phyloP scores from a whole-genome alignment of 352 stramenopile species.

The Globisporangium heterothallicum region DNA sequence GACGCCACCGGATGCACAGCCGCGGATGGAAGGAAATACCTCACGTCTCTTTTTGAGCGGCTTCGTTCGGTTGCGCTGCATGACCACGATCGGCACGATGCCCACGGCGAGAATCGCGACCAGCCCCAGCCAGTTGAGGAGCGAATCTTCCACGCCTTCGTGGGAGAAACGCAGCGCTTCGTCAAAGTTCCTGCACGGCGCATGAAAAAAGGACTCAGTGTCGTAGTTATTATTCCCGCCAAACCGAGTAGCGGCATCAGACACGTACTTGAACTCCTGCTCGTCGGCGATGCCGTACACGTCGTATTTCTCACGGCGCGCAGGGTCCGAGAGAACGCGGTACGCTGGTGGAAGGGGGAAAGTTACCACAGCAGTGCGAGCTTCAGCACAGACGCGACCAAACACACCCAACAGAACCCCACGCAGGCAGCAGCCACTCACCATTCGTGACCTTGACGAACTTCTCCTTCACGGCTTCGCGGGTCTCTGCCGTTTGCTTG shows the following conservation, averaged over 20 bases:
- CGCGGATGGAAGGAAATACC: constrained; percentile 24
- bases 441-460: constrained; percentile 81
- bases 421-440: constrained; percentile 15
- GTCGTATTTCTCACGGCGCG: constrained; percentile 73
- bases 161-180: constrained; percentile 61
- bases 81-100: constrained; percentile 57
- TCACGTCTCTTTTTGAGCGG: constrained; percentile 69
- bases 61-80: constrained; percentile 71
- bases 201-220: neutral
- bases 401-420: neutral
- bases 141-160: constrained; percentile 64
- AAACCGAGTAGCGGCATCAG: no score
- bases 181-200: constrained; percentile 59
- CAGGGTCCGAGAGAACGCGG: constrained; percentile 68
- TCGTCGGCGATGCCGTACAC: constrained; percentile 76
- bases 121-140: constrained; percentile 67
- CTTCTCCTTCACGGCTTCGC: constrained; percentile 53
- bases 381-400: neutral
- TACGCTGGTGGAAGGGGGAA: constrained; percentile 33
- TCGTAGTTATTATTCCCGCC: neutral
- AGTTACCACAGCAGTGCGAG: no score
- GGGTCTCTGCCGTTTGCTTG: constrained; percentile 80
- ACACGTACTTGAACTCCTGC: constrained; percentile 62
- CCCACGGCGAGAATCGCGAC: constrained; percentile 45
- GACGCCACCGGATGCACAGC: constrained; percentile 9